Conservation (phyloP, 73 alveolate species). For the Durusdinium trenchii region DNA sequence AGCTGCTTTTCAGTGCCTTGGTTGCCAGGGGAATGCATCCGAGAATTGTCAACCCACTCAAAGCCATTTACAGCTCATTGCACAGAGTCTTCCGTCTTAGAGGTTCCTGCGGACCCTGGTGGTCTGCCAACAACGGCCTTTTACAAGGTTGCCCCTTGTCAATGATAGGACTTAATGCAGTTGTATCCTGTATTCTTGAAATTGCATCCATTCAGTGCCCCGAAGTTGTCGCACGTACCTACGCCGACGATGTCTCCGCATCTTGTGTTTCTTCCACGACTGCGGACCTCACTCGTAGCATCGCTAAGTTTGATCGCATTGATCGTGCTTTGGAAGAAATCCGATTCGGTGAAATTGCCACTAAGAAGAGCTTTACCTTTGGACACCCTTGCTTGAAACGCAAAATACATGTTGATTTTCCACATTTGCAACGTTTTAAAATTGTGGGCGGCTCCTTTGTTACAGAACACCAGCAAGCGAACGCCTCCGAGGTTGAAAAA, state of each 20-base stretch:
- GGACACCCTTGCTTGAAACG: not conserved
- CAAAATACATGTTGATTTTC: not conserved
- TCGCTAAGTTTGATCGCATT: not conserved
- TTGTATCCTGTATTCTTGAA: not conserved
- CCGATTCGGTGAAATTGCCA: not conserved
- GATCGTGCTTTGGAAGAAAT: not conserved
- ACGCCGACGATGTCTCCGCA: not conserved
- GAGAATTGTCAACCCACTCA: not conserved
- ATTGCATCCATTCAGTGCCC: not conserved
- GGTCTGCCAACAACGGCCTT: not conserved
- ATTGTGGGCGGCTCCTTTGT: conserved; percentile 26
- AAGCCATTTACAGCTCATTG: not conserved
- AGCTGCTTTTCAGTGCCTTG: not conserved
- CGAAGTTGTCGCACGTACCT: not conserved
- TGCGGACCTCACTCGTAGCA: not conserved
- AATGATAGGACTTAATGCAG: not conserved
- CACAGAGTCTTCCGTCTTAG: not conserved
- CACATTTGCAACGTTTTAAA: not conserved
- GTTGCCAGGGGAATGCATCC: not conserved
- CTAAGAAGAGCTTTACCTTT: not conserved
- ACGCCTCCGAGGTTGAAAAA: not conserved
- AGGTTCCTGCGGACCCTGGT: not conserved
- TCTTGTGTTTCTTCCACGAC: not conserved
- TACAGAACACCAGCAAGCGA: too few relatives aligned
- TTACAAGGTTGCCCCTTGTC: not conserved